These are phyloP conservation scores for Dinochytrium kinnereticum DNA, from an alignment of 371 early-diverging fungal species.

Conservation along the genomic window DNA sequence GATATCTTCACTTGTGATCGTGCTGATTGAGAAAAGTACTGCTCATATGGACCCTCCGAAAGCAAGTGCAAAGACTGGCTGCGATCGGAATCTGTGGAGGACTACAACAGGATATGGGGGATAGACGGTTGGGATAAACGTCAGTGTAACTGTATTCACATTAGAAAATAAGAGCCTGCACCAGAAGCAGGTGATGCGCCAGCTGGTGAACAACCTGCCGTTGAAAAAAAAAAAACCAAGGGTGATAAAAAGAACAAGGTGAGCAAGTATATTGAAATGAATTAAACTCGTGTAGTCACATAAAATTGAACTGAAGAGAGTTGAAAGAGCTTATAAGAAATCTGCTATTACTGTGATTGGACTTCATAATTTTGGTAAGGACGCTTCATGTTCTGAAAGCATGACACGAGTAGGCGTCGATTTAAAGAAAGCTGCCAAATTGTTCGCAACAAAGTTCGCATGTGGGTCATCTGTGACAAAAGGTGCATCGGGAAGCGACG, in stretches of 20 bases:
- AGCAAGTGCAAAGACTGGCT: conserved; percentile 86
- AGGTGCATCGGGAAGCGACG: conserved; percentile 86
- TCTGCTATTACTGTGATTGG: conserved; percentile 79
- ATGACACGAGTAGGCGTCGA: conserved; percentile 60
- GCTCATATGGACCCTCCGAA: conserved; percentile 83
- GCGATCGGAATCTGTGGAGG: conserved; percentile 18
- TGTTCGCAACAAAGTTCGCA: conserved; percentile 90
- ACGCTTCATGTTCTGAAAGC: background rate
- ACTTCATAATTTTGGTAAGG: conserved; percentile 71
- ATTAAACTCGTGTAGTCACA: conserved; percentile 18
- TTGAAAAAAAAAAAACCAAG: conserved; percentile 11
- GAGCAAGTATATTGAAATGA: background rate
- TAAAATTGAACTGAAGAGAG: conserved; percentile 73
- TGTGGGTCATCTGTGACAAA: conserved; percentile 92
- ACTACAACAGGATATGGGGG: background rate
- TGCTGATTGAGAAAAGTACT: conserved; percentile 64
- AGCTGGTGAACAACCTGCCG: background rate
- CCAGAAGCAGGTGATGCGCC: background rate
- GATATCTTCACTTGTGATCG: background rate
- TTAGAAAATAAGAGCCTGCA: background rate
- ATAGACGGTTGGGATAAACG: background rate
- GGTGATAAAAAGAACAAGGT: conserved; percentile 35
- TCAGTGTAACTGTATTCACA: background rate
- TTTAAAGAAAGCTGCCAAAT: conserved; percentile 92
- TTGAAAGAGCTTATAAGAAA: conserved; percentile 76